phyloP scores from a whole-genome alignment of 495 filamentous ascomycete species.

The Neurospora hispaniola region DNA sequence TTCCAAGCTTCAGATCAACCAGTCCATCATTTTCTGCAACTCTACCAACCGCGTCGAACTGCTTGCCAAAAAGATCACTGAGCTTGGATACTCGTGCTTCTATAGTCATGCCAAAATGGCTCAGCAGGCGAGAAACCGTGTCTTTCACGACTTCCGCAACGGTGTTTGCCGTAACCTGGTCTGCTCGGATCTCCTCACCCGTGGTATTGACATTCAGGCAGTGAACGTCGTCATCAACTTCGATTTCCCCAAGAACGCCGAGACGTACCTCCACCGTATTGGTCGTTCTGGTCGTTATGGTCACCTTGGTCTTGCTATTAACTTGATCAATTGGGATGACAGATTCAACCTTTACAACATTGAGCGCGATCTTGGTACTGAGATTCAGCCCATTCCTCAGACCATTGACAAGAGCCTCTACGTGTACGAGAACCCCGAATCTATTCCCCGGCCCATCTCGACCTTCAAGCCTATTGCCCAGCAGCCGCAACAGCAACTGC shows the following conservation, averaged over 20 bases:
- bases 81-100: constrained; percentile 98
- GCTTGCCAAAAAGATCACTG: constrained; percentile 97
- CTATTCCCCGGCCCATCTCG: constrained; percentile 67
- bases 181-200: constrained; percentile 93
- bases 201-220: constrained; percentile 98
- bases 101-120: constrained; percentile 98
- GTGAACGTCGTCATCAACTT: constrained; percentile 99
- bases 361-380: constrained; percentile 91
- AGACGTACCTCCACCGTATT: constrained; percentile 98
- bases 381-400: constrained; percentile 90
- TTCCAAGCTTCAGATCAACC: constrained; percentile 98
- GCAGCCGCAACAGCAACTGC: constrained; percentile 19
- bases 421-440: constrained; percentile 93
- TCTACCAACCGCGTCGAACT: constrained; percentile 97
- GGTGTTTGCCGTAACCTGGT: constrained; percentile 96
- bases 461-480: constrained; percentile 27
- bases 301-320: constrained; percentile 94
- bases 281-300: constrained; percentile 95
- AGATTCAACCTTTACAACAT: constrained; percentile 98
- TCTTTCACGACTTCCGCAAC: constrained; percentile 98
- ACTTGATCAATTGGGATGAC: constrained; percentile 99
- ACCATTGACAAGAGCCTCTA: constrained; percentile 97
- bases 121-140: constrained; percentile 92
- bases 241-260: constrained; percentile 98
- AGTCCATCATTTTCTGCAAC: constrained; percentile 99